Evolutionary conservation across 495 filamentous ascomycete genomes (phyloP), one percentile per base, ranked within the genome.

Genomic region (Echria macrotheca): DNA sequence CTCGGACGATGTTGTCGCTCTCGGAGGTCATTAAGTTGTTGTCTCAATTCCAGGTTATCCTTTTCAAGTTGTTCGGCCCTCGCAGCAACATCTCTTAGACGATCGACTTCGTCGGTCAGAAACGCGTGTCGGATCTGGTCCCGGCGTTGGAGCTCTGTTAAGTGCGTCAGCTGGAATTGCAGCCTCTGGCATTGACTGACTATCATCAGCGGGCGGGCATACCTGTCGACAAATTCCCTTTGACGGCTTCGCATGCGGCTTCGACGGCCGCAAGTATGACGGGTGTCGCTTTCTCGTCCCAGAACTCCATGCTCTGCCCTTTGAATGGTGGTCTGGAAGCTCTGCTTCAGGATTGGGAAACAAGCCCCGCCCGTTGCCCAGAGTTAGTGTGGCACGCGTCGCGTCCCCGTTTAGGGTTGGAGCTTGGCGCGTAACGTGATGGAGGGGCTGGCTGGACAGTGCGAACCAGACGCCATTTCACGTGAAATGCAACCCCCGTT

Each of bases 261-360:
- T 64, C 52, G 6, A 76, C 55, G 14, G 72, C 69, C 23, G 66
- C 65, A 24, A 72, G 53, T 15, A 76, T 54, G 37, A 59, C 60
- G 36, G 64, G 63, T 36, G 59, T 64, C 26, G 69, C 73, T 21
- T 54, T 65, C 29, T 44, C 44, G 26, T 65, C 52, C 72, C 70
- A 74, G 43, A 52, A 64, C 5, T 62, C 65, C 70, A 69, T 75
- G 17, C 18, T 49, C 12, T 24, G 5, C 2, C 11, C 0, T 1
- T 11, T 9, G 31, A 32, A 29, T 18, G 24, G 26, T 42, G 1
- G 19, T 11, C 21, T 24, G 10, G n/a, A n/a, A n/a, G n/a, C n/a
- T n/a, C n/a, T n/a, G n/a, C n/a, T n/a, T n/a, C n/a, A n/a, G n/a
- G n/a, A n/a, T n/a, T n/a, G n/a, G n/a, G n/a, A n/a, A n/a, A n/a